phyloP scores from a whole-genome alignment of 306 rosid genomes.

The Dryas drummondii region DNA sequence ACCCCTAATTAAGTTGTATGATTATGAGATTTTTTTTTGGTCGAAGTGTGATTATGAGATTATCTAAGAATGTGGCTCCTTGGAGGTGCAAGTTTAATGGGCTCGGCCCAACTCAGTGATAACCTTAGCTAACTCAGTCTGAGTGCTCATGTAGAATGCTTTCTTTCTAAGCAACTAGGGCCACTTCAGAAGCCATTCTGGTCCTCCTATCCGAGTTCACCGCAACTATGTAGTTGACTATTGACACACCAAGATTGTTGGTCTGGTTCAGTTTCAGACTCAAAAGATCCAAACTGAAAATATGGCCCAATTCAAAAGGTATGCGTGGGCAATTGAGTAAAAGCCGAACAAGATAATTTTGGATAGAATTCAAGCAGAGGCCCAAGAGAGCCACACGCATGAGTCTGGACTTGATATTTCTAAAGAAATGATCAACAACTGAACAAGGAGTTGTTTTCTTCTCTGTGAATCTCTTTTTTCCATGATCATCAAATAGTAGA shows the following conservation, averaged over 20 bases:
- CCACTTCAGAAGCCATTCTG: background rate
- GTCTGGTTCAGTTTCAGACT: too few species aligned
- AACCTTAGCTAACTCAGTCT: background rate
- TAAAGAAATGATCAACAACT: too few species aligned
- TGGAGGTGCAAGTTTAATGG: background rate
- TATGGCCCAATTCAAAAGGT: background rate
- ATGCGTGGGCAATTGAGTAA: background rate
- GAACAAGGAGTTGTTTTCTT: too few species aligned
- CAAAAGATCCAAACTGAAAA: too few species aligned
- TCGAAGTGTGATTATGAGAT: background rate
- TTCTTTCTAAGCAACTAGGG: background rate
- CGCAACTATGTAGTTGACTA: too few species aligned
- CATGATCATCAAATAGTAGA: too few species aligned
- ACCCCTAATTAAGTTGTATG: too few species aligned
- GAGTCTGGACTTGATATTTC: too few species aligned
- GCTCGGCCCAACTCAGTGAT: background rate
- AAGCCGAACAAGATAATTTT: slow-evolving; percentile 2
- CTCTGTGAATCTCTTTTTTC: too few species aligned
- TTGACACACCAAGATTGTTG: too few species aligned
- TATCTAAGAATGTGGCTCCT: slow-evolving; percentile 1
- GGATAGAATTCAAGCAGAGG: background rate
- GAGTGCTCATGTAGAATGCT: background rate
- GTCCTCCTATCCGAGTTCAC: too few species aligned
- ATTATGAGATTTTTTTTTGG: too few species aligned
- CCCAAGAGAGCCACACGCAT: background rate